Evolutionary conservation across 495 filamentous ascomycete genomes (phyloP).

Genomic region (Xylaria palmicola): DNA sequence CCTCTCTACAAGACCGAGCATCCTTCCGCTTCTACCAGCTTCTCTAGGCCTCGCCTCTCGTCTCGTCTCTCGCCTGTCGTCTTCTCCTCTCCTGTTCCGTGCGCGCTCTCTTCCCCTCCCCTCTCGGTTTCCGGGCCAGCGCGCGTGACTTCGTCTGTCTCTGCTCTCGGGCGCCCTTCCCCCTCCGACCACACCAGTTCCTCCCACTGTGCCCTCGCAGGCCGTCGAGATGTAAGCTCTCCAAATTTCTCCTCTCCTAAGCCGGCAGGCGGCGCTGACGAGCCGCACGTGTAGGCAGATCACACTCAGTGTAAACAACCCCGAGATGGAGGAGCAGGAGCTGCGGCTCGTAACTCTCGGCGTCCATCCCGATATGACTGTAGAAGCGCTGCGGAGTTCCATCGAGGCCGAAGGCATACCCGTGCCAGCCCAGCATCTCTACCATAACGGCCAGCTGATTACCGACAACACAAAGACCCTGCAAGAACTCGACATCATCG

Average conservation of each 20-base stretch:
- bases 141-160: neutral
- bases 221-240: conserved; percentile 12
- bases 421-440: conserved; percentile 65
- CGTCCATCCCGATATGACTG: conserved; percentile 77
- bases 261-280: conserved; percentile 2
- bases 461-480: conserved; percentile 74
- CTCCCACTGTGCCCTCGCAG: neutral
- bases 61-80: neutral
- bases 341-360: conserved; percentile 82
- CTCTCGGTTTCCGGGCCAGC: neutral
- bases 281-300: conserved; percentile 59
- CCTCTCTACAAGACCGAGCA: neutral
- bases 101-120: neutral
- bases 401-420: conserved; percentile 62
- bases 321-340: conserved; percentile 57
- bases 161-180: neutral
- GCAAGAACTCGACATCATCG: conserved; percentile 73
- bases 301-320: conserved; percentile 81
- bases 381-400: conserved; percentile 82
- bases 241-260: neutral
- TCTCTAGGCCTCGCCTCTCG: neutral
- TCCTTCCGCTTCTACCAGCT: neutral
- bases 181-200: neutral
- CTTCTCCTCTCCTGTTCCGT: neutral
- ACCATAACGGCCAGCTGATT: conserved; percentile 86